phyloP scores from a whole-genome alignment of 192 early-diverging fungal species.

The Spizellomyces punctatus region DNA sequence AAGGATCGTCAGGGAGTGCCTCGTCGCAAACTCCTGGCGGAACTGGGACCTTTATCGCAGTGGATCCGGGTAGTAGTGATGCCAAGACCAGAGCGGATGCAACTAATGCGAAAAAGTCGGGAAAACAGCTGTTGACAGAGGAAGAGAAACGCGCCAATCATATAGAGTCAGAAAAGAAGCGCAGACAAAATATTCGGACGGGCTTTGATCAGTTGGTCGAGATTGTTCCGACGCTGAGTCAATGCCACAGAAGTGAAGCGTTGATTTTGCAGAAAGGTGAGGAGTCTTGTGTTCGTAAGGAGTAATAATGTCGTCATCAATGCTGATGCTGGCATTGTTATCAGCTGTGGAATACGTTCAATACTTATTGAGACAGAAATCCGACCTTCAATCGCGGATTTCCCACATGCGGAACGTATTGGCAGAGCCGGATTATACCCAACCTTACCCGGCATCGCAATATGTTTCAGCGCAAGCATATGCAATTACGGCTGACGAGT shows the following conservation, averaged over 20 bases:
- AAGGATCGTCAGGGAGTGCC: too few relatives aligned
- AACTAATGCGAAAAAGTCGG: background rate
- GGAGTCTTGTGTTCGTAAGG: too few relatives aligned
- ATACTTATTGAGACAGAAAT: slow-evolving; percentile 13
- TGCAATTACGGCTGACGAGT: too few relatives aligned
- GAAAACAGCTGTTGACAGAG: slow-evolving; percentile 66
- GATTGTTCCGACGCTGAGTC: slow-evolving; percentile 80
- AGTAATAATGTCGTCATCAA: too few relatives aligned
- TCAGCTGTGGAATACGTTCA: slow-evolving; percentile 46
- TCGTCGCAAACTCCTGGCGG: too few relatives aligned
- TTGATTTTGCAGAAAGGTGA: slow-evolving; percentile 68
- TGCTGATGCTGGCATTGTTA: background rate
- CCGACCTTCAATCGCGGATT: slow-evolving; percentile 14
- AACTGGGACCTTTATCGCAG: too few relatives aligned
- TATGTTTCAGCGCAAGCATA: too few relatives aligned
- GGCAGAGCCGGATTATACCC: background rate
- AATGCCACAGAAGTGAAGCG: slow-evolving; percentile 81
- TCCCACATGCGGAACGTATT: slow-evolving; percentile 11
- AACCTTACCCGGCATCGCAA: too few relatives aligned
- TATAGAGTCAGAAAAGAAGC: slow-evolving; percentile 93
- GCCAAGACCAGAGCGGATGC: background rate
- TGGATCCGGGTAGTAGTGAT: too few relatives aligned
- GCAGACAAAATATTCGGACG: slow-evolving; percentile 85
- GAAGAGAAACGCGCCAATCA: slow-evolving; percentile 94
- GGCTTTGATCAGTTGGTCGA: slow-evolving; percentile 91